These are phyloP conservation scores for Diaporthe sp. DNA, from an alignment of 2,329 filamentous ascomycete genomes.

Conservation along the genomic window DNA sequence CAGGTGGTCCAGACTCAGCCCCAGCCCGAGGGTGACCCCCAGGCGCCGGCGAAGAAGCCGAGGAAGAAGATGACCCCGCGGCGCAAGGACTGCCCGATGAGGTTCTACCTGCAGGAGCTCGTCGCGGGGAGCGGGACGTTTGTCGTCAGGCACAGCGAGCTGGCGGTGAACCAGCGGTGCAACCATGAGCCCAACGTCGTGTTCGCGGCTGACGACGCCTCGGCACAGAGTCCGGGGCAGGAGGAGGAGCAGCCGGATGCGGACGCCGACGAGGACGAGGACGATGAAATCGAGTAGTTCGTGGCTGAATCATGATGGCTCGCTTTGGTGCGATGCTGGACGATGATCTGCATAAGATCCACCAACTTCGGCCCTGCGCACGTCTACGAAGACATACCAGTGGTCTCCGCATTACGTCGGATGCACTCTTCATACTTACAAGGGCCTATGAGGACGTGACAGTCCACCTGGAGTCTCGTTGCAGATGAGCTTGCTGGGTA, in stretches of 20 bases:
- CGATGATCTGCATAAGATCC: not conserved
- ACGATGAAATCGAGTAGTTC: not conserved
- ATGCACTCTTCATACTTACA: no score
- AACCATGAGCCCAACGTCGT: conserved; percentile 37
- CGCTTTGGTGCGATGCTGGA: not conserved
- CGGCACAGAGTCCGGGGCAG: not conserved
- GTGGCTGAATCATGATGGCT: not conserved
- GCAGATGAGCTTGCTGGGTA: not conserved
- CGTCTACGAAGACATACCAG: not conserved
- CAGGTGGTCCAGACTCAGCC: not conserved
- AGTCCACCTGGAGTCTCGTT: not conserved
- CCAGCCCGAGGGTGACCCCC: not conserved
- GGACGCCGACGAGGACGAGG: not conserved
- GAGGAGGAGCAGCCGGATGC: not conserved
- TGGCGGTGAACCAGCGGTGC: conserved; percentile 31
- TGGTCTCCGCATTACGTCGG: not conserved
- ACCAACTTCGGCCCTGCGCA: not conserved
- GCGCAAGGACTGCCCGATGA: conserved; percentile 38
- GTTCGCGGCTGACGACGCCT: not conserved
- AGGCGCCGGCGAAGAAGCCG: not conserved
- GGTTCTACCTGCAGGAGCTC: conserved; percentile 39
- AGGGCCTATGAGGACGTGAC: not conserved
- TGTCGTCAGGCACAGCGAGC: conserved; percentile 33
- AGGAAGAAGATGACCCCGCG: conserved; percentile 36
- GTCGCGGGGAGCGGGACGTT: conserved; percentile 36